A percentile compares a stretch with the other conserved stretches of the same genome.
Conservation (phyloP, 2,329 filamentous ascomycete genomes). For the Microdochium bolleyi region DNA sequence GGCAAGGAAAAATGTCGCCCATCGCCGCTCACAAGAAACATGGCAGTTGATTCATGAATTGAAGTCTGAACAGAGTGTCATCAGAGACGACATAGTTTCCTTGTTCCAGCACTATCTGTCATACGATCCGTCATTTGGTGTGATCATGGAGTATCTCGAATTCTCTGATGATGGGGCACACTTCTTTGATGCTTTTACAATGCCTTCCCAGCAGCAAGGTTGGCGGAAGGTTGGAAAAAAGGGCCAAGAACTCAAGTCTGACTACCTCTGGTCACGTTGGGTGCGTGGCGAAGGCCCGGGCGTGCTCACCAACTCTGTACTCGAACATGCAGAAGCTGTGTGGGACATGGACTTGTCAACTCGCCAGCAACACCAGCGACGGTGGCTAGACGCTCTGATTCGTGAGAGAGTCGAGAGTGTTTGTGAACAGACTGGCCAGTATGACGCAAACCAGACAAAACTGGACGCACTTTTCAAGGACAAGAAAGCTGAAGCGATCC, state of each 20-base stretch:
- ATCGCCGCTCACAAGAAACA: conserved; percentile 14
- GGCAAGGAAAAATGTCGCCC: background rate
- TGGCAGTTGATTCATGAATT: conserved; percentile 33
- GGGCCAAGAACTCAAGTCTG: conserved; percentile 31
- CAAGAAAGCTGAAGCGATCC: conserved; percentile 32
- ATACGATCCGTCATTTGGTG: conserved; percentile 4
- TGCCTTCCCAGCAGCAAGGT: conserved; percentile 35
- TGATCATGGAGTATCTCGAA: conserved; percentile 27
- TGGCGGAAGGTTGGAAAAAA: conserved; percentile 36
- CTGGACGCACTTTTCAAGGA: conserved; percentile 36
- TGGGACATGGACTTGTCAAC: conserved; percentile 40
- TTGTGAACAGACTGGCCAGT: conserved; percentile 24
- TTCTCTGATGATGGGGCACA: conserved; percentile 41
- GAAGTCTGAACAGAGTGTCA: conserved; percentile 22
- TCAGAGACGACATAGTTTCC: conserved; percentile 12
- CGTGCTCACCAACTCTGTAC: conserved; percentile 22
- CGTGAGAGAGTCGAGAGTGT: conserved; percentile 41
- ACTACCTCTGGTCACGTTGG: conserved; percentile 52
- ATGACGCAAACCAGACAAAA: conserved; percentile 30
- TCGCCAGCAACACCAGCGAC: conserved; percentile 24
- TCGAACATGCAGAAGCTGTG: conserved; percentile 21
- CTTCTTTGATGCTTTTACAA: conserved; percentile 48
- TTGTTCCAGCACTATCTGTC: conserved; percentile 8
- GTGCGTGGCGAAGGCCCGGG: conserved; percentile 33
- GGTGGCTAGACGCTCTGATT: conserved; percentile 37